phyloP scores from a whole-genome alignment of 495 filamentous ascomycete species.

The Umbilicaria muhlenbergii region DNA sequence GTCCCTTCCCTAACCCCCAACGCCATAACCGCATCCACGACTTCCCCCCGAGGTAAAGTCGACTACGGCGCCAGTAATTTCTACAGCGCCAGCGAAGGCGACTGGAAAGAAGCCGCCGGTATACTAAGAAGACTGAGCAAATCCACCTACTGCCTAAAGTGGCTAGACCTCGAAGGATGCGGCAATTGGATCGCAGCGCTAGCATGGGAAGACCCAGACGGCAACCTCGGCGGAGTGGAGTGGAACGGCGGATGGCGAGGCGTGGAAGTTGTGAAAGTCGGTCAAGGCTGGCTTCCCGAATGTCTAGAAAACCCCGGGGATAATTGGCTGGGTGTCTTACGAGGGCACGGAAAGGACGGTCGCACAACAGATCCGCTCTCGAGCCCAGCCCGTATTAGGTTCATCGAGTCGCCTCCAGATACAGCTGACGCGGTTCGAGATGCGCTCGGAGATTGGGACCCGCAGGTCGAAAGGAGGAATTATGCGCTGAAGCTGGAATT shows the following conservation, averaged over 20 bases:
- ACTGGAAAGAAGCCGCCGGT: conserved; percentile 54
- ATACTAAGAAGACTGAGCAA: conserved; percentile 54
- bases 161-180: conserved; percentile 71
- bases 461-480: not conserved
- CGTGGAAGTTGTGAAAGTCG: conserved; percentile 6
- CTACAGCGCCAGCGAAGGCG: conserved; percentile 49
- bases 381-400: no score
- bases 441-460: no score
- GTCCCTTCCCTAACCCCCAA: conserved; percentile 52
- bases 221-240: conserved; percentile 9
- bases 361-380: not conserved
- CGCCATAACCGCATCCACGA: conserved; percentile 31
- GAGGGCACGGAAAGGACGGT: not conserved
- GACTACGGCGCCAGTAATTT: conserved; percentile 45
- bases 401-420: no score
- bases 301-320: not conserved
- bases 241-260: conserved; percentile 8
- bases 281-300: conserved; percentile 3
- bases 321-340: not conserved
- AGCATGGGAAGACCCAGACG: conserved; percentile 19
- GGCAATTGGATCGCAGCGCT: conserved; percentile 52
- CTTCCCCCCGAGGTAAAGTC: conserved; percentile 31
- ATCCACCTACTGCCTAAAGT: conserved; percentile 54
- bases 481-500: not conserved
- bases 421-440: no score